These are phyloP conservation scores for Cladosporium cucumerinum DNA, from an alignment of 2,329 filamentous ascomycete species.

Conservation along the genomic window DNA sequence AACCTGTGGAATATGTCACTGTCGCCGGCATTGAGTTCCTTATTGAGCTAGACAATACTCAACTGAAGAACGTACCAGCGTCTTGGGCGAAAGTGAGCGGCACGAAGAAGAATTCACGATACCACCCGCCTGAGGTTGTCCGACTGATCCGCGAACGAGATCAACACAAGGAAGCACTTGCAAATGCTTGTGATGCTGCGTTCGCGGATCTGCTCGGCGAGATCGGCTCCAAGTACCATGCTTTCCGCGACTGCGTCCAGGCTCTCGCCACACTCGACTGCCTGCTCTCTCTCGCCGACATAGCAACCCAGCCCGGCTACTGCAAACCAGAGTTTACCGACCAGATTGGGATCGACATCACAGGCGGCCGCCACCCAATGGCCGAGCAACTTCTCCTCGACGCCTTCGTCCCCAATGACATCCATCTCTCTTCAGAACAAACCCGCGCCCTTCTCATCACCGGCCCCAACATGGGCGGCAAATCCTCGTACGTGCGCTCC, in stretches of 20 bases:
- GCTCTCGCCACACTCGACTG: conserved; percentile 86
- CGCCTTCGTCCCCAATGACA: conserved; percentile 87
- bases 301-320: conserved; percentile 85
- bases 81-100: conserved; percentile 94
- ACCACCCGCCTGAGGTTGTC: conserved; percentile 89
- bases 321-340: conserved; percentile 68
- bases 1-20: conserved; percentile 71
- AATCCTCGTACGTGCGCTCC: conserved; percentile 94
- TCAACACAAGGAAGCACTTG: conserved; percentile 89
- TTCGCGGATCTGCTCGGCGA: conserved; percentile 69
- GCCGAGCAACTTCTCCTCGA: conserved; percentile 85
- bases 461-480: conserved; percentile 98
- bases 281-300: conserved; percentile 77
- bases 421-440: conserved; percentile 61
- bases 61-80: conserved; percentile 83
- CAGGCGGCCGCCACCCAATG: conserved; percentile 84
- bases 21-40: conserved; percentile 91
- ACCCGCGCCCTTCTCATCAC: conserved; percentile 82
- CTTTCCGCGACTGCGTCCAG: conserved; percentile 82
- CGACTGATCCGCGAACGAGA: conserved; percentile 81
- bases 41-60: conserved; percentile 81
- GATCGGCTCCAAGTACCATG: conserved; percentile 81
- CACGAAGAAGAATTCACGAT: conserved; percentile 87
- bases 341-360: conserved; percentile 66
- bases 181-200: conserved; percentile 83